Evolutionary conservation across 2,329 filamentous ascomycete genomes (phyloP).

Genomic region (Coleophoma crateriformis): DNA sequence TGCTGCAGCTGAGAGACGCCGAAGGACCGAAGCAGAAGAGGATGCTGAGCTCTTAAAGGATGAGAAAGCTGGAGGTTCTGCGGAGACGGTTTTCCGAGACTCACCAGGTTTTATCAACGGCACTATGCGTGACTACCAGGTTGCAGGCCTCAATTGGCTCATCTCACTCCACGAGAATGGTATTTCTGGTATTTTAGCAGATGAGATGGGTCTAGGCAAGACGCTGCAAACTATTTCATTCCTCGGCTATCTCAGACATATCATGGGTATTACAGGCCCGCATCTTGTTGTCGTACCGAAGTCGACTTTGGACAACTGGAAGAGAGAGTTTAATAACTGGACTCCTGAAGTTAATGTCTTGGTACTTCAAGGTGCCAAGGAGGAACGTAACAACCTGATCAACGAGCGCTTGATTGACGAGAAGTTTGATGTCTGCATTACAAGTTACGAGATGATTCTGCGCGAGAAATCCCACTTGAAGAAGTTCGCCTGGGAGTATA

Average conservation of each 20-base stretch:
- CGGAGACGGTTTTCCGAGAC: constrained; percentile 87
- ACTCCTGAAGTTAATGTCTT: constrained; percentile 93
- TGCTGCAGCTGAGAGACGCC: constrained; percentile 68
- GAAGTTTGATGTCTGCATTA: constrained; percentile 96
- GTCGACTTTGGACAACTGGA: constrained; percentile 98
- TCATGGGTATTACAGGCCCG: constrained; percentile 83
- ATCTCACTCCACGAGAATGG: constrained; percentile 97
- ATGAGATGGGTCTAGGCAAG: constrained; percentile 98
- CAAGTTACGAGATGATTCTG: constrained; percentile 98
- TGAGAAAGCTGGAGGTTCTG: constrained; percentile 80
- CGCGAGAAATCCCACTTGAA: constrained; percentile 91
- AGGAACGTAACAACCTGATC: constrained; percentile 83
- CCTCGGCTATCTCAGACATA: constrained; percentile 86
- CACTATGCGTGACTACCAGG: constrained; percentile 92
- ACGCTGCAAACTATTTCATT: constrained; percentile 97
- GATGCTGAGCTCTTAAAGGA: constrained; percentile 85
- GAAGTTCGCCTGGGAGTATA: constrained; percentile 99
- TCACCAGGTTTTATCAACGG: constrained; percentile 87
- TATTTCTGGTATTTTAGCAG: constrained; percentile 94
- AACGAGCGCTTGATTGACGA: constrained; percentile 87
- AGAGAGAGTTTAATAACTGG: constrained; percentile 89
- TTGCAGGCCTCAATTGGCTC: constrained; percentile 94
- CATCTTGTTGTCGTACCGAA: constrained; percentile 92
- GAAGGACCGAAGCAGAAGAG: constrained; percentile 95
- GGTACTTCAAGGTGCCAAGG: constrained; percentile 90